Percentiles rank a stretch among this genome's conserved stretches.
Conservation (phyloP, 306 rosid genomes). For the Quillaja saponaria region DNA sequence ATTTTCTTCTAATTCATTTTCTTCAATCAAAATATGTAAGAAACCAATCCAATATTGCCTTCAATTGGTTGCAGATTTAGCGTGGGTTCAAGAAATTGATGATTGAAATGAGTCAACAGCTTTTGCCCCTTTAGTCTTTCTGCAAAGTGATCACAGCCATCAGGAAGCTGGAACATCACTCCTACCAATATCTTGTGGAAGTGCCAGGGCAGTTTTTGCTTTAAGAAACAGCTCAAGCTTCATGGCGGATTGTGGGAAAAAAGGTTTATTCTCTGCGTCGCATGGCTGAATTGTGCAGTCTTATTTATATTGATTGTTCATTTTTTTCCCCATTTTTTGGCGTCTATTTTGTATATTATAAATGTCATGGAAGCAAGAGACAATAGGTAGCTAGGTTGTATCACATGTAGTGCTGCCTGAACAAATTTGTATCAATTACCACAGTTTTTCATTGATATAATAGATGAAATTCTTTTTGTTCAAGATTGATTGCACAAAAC, state of each 20-base stretch:
- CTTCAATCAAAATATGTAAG: not conserved
- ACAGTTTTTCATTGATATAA: conserved; percentile 30
- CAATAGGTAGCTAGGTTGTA: conserved; percentile 44
- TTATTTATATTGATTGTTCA: conserved; percentile 32
- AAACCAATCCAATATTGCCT: conserved; percentile 26
- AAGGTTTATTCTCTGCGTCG: conserved; percentile 41
- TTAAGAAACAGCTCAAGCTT: conserved; percentile 34
- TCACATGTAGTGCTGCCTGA: conserved; percentile 29
- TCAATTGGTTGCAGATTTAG: conserved; percentile 57
- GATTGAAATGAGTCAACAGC: conserved; percentile 42
- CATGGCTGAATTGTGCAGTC: conserved; percentile 51
- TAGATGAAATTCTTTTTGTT: conserved; percentile 41
- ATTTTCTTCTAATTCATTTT: conserved; percentile 5
- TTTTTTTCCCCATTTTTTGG: conserved; percentile 47
- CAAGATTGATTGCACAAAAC: conserved; percentile 28
- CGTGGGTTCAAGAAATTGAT: conserved; percentile 91
- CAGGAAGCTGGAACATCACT: conserved; percentile 24
- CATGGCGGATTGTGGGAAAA: conserved; percentile 29
- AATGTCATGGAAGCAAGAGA: conserved; percentile 37
- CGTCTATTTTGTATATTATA: conserved; percentile 56
- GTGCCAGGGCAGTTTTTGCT: conserved; percentile 30
- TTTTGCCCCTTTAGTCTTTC: conserved; percentile 19
- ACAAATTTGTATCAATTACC: conserved; percentile 45
- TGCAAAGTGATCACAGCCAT: conserved; percentile 31
- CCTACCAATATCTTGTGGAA: conserved; percentile 24